These are phyloP conservation scores for Phytophthora crassamura DNA, from an alignment of 352 stramenopile genomes.

Conservation along the genomic window DNA sequence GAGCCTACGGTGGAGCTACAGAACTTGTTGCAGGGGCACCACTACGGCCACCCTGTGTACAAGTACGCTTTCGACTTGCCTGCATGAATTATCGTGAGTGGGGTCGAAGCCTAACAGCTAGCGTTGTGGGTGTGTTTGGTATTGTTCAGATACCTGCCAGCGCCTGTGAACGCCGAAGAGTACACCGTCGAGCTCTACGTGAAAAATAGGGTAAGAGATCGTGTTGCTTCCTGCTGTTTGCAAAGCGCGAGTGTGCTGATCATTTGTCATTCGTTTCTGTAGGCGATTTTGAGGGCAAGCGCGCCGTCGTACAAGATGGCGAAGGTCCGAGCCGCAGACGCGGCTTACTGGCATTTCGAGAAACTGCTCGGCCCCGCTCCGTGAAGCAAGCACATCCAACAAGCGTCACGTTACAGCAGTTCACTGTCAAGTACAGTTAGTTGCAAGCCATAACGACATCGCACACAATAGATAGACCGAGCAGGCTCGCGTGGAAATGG, in stretches of 20 bases:
- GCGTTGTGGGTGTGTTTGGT: background rate
- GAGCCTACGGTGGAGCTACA: conserved; percentile 73
- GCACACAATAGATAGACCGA: conserved; percentile 2
- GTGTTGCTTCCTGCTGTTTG: background rate
- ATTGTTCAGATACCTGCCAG: conserved; percentile 59
- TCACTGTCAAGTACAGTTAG: background rate
- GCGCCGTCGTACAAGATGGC: conserved; percentile 70
- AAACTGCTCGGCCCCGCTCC: conserved; percentile 32
- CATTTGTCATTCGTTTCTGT: conserved; percentile 13
- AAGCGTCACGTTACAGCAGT: background rate
- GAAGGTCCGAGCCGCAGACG: conserved; percentile 57
- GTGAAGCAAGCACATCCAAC: conserved; percentile 6
- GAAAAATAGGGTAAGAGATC: conserved; percentile 58
- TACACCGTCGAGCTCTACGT: conserved; percentile 71
- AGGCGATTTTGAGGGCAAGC: conserved; percentile 56
- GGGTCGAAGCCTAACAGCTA: background rate
- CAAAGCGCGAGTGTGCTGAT: conserved; percentile 1
- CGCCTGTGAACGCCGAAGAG: conserved; percentile 45
- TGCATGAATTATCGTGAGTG: background rate
- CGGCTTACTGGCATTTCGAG: conserved; percentile 58
- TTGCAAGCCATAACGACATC: conserved; percentile 7
- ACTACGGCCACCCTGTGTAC: conserved; percentile 70
- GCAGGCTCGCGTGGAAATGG: conserved; percentile 3
- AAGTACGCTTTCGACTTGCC: conserved; percentile 45
- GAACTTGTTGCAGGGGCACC: conserved; percentile 69